Percentiles rank a stretch among this genome's conserved stretches.
These are phyloP conservation scores for Shiraia sp. DNA, from an alignment of 2,329 filamentous ascomycete genomes.

Conservation along the genomic window DNA sequence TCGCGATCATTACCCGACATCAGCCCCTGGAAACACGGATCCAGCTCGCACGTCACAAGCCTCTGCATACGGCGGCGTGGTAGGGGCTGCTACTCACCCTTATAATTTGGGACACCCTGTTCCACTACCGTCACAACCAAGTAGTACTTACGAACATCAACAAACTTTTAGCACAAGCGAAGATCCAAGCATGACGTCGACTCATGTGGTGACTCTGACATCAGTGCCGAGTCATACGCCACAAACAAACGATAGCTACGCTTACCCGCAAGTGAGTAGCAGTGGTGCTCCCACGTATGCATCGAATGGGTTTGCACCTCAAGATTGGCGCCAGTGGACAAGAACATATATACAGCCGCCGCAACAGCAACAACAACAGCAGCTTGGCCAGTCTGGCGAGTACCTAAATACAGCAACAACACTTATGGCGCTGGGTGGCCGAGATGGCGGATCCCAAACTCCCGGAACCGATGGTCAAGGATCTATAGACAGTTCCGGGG, in stretches of 20 bases:
- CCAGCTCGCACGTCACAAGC: constrained; percentile 23
- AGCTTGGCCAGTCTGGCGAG: constrained; percentile 28
- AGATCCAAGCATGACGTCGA: constrained; percentile 33
- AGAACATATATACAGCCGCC: constrained; percentile 34
- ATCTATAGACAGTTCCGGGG: constrained; percentile 23
- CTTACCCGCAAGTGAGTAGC: constrained; percentile 25
- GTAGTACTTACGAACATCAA: constrained; percentile 31
- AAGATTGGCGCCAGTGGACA: constrained; percentile 43
- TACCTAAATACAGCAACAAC: constrained; percentile 46
- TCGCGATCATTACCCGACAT: constrained; percentile 27
- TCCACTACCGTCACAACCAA: constrained; percentile 24
- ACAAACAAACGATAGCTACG: constrained; percentile 21
- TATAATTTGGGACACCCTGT: constrained; percentile 32
- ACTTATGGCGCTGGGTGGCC: constrained; percentile 43
- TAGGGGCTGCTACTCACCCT: constrained; percentile 17
- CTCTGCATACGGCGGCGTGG: constrained; percentile 24
- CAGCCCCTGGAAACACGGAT: constrained; percentile 21
- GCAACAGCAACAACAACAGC: constrained; percentile 2
- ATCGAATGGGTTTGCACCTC: constrained; percentile 28
- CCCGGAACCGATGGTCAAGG: constrained; percentile 21
- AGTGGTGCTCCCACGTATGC: constrained; percentile 23
- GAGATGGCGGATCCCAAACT: constrained; percentile 27
- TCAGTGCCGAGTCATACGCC: constrained; percentile 25
- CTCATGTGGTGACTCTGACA: constrained; percentile 35
- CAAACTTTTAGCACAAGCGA: constrained; percentile 28